Conservation (phyloP, 139 green algal genomes). For the Parachlorella kessleri region DNA sequence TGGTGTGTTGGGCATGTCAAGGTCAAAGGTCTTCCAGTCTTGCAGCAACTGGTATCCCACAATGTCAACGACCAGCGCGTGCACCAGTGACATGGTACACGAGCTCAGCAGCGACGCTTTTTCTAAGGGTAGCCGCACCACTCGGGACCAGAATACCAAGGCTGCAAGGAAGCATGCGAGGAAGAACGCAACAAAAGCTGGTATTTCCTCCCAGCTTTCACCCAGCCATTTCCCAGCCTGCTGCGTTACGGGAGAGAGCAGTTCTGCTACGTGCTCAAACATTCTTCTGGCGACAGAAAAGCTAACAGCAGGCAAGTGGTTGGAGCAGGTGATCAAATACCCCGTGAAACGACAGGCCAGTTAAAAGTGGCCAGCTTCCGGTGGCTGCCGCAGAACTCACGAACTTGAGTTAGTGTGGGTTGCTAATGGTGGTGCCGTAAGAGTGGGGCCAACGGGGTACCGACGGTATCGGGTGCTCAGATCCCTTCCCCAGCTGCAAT, state of each 20-base stretch:
- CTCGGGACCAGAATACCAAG: constrained; percentile 4
- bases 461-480: no score
- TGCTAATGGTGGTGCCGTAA: no score
- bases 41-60: constrained; percentile 11
- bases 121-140: neutral
- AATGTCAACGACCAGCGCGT: constrained; percentile 1
- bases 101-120: constrained; percentile 21
- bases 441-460: no score
- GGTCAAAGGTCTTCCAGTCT: neutral
- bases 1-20: constrained; percentile 20
- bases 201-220: constrained; percentile 12
- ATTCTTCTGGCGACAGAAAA: no score
- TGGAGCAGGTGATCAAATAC: no score
- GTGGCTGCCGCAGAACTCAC: no score
- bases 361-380: no score
- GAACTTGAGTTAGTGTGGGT: no score
- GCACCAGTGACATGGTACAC: constrained; percentile 19
- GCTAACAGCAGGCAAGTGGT: no score
- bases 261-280: no score
- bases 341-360: no score
- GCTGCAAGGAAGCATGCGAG: constrained; percentile 1
- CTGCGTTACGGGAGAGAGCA: neutral
- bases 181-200: constrained; percentile 17
- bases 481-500: no score
- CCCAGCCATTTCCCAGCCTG: neutral